Evolutionary conservation across 1,284 basidiomycete genomes (phyloP).

Genomic region (Sanghuangporus sanghuang): DNA sequence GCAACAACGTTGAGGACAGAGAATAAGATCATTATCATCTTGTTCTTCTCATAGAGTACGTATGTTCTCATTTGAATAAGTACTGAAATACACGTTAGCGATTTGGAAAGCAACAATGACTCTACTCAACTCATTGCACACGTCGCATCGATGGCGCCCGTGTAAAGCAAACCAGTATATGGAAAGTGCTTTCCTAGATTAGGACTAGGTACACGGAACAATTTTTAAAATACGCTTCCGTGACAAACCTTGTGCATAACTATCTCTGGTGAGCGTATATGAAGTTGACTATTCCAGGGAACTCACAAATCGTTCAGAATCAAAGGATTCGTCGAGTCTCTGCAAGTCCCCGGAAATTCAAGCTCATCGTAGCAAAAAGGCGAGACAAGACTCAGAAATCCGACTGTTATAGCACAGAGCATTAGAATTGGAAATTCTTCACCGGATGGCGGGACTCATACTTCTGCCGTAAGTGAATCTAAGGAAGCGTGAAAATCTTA

Average conservation of each 20-base stretch:
- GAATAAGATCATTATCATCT: not conserved
- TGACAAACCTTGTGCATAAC: not conserved
- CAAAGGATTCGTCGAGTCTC: not conserved
- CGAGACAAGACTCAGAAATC: too few species aligned
- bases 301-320: not conserved
- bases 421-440: too few species aligned
- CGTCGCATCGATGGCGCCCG: not conserved
- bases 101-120: not conserved
- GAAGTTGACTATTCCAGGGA: not conserved
- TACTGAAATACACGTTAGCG: not conserved
- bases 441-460: too few species aligned
- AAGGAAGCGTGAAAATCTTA: too few species aligned
- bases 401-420: too few species aligned
- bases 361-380: too few species aligned
- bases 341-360: too few species aligned
- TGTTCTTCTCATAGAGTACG: not conserved
- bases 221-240: not conserved
- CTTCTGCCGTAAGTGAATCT: too few species aligned
- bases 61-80: constrained; percentile 1
- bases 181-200: not conserved
- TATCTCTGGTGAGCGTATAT: not conserved
- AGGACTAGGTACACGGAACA: not conserved
- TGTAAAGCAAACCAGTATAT: not conserved
- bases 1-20: not conserved
- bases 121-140: not conserved